Evolutionary conservation across 192 early-diverging fungal species (phyloP).

Genomic region (Spinellus fusiger): DNA sequence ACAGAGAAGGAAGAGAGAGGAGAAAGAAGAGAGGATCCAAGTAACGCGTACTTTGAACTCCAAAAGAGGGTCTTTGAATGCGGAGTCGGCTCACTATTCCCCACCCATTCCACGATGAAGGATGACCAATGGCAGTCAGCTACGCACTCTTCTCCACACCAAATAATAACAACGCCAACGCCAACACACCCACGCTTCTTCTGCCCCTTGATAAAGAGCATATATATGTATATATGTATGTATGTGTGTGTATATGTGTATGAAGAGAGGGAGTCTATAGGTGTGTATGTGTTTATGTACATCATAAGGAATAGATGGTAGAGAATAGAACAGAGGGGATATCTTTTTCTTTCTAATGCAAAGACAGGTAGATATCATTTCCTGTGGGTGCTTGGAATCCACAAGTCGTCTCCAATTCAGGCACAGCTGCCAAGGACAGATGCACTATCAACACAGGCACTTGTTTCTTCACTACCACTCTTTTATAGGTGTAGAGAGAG

Average conservation of each 20-base stretch:
- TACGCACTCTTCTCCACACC: background rate
- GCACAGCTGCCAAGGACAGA: slow-evolving; percentile 2
- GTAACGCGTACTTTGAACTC: background rate
- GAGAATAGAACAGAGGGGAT: too few relatives aligned
- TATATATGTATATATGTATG: too few relatives aligned
- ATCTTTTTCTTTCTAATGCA: background rate
- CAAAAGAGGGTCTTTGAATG: background rate
- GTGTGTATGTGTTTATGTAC: too few relatives aligned
- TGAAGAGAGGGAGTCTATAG: too few relatives aligned
- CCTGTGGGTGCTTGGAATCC: slow-evolving; percentile 23
- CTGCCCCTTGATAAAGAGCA: too few relatives aligned
- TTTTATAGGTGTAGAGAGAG: background rate
- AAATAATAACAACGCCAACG: too few relatives aligned
- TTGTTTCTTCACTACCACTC: slow-evolving; percentile 14
- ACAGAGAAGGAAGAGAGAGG: background rate
- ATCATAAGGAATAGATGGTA: too few relatives aligned
- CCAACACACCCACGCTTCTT: too few relatives aligned
- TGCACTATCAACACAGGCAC: slow-evolving; percentile 22
- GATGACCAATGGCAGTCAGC: background rate
- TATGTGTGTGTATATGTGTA: too few relatives aligned
- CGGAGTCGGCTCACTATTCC: background rate
- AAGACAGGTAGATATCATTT: slow-evolving; percentile 16
- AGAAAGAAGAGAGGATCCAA: background rate
- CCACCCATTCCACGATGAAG: background rate
- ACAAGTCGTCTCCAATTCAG: slow-evolving; percentile 6